These are phyloP conservation scores for Conoideocrella luteorostrata DNA, from an alignment of 2,329 filamentous ascomycete genomes.

Conservation along the genomic window DNA sequence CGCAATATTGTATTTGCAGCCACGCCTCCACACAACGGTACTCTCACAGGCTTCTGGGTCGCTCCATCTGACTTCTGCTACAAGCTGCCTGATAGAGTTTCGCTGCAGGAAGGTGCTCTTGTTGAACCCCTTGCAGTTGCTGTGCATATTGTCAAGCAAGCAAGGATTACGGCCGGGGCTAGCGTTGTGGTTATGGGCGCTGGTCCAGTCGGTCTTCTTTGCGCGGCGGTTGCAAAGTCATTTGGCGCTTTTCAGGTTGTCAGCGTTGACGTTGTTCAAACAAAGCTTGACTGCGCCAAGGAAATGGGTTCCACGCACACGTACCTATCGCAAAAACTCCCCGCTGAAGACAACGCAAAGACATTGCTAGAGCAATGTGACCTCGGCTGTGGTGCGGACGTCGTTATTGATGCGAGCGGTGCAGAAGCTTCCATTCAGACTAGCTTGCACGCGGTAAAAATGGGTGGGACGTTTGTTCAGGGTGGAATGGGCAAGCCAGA, in stretches of 20 bases:
- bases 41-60: constrained; percentile 54
- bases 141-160: constrained; percentile 77
- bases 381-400: constrained; percentile 63
- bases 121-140: constrained; percentile 80
- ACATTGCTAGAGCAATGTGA: constrained; percentile 57
- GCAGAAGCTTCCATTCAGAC: constrained; percentile 74
- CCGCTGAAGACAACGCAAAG: constrained; percentile 68
- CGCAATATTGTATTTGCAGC: constrained; percentile 53
- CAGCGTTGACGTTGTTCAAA: constrained; percentile 76
- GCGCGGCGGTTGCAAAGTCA: constrained; percentile 74
- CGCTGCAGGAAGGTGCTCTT: constrained; percentile 53
- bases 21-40: constrained; percentile 55
- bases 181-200: constrained; percentile 82
- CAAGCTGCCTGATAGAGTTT: constrained; percentile 49
- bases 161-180: constrained; percentile 63
- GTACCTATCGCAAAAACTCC: constrained; percentile 55
- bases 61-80: constrained; percentile 56
- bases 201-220: constrained; percentile 80
- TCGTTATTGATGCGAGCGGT: constrained; percentile 73
- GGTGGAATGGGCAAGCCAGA: constrained; percentile 85
- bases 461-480: constrained; percentile 73
- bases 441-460: constrained; percentile 61
- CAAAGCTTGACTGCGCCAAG: constrained; percentile 71
- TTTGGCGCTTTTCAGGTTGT: constrained; percentile 79
- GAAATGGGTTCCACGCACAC: constrained; percentile 65